Evolutionary conservation across 2,329 filamentous ascomycete species (phyloP).

Genomic region (Pseudonectria buxi): DNA sequence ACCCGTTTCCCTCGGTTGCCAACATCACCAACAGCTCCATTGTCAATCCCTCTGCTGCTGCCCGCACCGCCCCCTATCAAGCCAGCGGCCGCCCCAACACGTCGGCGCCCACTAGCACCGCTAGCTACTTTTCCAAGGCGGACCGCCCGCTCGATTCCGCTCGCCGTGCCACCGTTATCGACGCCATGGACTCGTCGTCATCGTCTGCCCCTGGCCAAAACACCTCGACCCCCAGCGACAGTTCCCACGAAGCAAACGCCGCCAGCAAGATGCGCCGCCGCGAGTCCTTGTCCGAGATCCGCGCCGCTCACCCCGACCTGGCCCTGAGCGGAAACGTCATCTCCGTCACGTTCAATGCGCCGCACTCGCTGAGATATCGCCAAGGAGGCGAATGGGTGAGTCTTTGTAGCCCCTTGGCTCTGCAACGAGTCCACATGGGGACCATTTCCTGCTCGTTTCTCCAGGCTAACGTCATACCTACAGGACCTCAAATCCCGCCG

Average conservation of each 20-base stretch:
- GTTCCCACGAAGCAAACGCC: conserved; percentile 5
- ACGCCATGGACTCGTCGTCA: no score
- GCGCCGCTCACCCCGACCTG: conserved; percentile 49
- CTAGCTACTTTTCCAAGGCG: no score
- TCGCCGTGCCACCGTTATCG: no score
- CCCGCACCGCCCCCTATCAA: no score
- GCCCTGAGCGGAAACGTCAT: conserved; percentile 59
- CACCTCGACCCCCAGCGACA: conserved; percentile 1
- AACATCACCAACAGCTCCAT: no score
- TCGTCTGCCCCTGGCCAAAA: background rate
- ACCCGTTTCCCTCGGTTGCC: no score
- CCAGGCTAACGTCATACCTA: conserved; percentile 4
- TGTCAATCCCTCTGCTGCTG: no score
- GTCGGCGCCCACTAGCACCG: no score
- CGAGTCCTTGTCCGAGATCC: conserved; percentile 50
- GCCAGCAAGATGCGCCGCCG: conserved; percentile 33
- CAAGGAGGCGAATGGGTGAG: conserved; percentile 56
- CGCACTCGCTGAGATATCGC: conserved; percentile 51
- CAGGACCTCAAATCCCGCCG: conserved; percentile 71
- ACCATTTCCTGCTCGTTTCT: no score
- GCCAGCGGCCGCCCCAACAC: no score
- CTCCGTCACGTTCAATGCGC: conserved; percentile 58
- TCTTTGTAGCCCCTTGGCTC: conserved; percentile 9
- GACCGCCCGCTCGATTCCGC: no score
- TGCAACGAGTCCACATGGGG: no score